These are phyloP conservation scores for Calonectria pteridis DNA, from an alignment of 2,329 filamentous ascomycete genomes.

Conservation along the genomic window DNA sequence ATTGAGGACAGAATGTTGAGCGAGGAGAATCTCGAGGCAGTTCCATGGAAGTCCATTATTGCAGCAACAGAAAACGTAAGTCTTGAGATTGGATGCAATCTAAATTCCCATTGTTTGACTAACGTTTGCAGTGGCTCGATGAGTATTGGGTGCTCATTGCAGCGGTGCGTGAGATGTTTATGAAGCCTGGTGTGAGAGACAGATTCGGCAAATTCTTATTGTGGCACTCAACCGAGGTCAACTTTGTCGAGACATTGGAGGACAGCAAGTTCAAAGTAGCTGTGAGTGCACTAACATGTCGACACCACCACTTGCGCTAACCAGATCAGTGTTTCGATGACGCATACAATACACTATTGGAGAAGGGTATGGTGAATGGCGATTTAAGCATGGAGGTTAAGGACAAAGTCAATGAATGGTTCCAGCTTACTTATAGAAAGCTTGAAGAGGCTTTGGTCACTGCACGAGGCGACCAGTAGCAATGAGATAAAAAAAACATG, in stretches of 20 bases:
- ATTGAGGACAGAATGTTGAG: conserved; percentile 8
- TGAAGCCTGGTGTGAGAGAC: background rate
- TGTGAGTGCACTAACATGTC: background rate
- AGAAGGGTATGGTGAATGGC: background rate
- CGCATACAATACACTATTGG: background rate
- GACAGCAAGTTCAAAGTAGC: conserved; percentile 9
- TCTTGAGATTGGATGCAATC: fast-evolving
- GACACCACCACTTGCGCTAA: background rate
- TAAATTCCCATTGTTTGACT: background rate
- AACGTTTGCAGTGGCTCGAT: background rate
- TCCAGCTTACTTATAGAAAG: background rate
- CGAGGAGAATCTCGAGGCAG: background rate
- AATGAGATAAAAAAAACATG: background rate
- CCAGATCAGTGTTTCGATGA: conserved; percentile 1
- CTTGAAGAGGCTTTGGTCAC: background rate
- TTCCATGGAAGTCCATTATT: conserved; percentile 3
- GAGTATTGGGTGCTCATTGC: conserved; percentile 6
- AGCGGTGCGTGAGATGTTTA: background rate
- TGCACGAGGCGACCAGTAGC: background rate
- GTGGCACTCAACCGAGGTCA: conserved; percentile 3
- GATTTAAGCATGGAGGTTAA: background rate
- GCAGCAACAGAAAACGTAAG: background rate
- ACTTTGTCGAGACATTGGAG: conserved; percentile 6
- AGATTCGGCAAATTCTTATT: background rate
- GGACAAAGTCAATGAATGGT: background rate